phyloP scores from a whole-genome alignment of 148 eudicot genomes.

The Spergularia marina region DNA sequence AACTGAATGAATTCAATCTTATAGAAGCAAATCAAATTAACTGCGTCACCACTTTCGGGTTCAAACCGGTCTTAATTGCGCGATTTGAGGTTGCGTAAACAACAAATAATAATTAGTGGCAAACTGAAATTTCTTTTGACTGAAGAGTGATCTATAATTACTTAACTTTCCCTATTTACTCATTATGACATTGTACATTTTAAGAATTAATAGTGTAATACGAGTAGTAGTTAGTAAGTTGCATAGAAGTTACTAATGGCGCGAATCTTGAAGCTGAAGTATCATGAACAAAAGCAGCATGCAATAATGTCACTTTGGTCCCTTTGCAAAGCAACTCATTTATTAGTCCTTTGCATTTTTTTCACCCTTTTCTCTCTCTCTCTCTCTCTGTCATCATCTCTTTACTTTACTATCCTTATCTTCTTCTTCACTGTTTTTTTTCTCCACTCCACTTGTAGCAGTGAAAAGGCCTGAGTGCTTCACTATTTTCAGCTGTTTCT shows the following conservation, averaged over 20 bases:
- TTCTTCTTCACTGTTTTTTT: not conserved
- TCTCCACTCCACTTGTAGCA: not conserved
- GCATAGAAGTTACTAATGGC: not conserved
- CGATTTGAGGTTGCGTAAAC: too few species aligned
- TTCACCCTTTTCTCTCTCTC: not conserved
- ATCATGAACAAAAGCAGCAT: constrained; percentile 10
- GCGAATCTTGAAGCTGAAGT: not conserved
- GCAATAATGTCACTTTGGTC: constrained; percentile 5
- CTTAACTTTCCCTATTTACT: too few species aligned
- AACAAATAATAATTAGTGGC: too few species aligned
- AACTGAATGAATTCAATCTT: too few species aligned
- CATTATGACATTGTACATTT: too few species aligned
- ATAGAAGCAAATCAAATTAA: too few species aligned
- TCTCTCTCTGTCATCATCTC: not conserved
- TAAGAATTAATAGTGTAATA: not conserved
- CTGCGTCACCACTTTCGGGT: too few species aligned
- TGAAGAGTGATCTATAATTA: too few species aligned
- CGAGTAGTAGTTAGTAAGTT: not conserved
- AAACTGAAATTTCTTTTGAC: too few species aligned
- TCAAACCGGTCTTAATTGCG: too few species aligned
- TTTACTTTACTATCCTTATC: not conserved
- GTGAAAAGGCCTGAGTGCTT: not conserved
- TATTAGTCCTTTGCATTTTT: not conserved
- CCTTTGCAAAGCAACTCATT: not conserved
- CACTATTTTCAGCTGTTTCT: too few species aligned